Evolutionary conservation across 2,329 filamentous ascomycete genomes (phyloP).

Genomic region (Penicillium sp.): DNA sequence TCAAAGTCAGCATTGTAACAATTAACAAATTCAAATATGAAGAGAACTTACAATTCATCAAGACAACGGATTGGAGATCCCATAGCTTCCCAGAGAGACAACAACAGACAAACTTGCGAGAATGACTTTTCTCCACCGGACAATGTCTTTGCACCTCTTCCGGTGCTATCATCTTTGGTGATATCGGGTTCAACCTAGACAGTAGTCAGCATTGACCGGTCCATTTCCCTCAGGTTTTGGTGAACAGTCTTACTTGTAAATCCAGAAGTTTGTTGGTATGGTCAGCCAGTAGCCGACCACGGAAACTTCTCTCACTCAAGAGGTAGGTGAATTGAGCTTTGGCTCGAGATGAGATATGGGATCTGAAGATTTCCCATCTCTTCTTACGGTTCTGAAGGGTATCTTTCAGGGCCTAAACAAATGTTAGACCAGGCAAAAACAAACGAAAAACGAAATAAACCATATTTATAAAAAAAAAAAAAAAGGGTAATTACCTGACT

Average conservation of each 20-base stretch:
- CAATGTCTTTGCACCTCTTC: constrained; percentile 79
- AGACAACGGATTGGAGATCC: constrained; percentile 87
- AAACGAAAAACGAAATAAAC: constrained; percentile 5
- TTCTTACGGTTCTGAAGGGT: constrained; percentile 61
- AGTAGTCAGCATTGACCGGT: constrained; percentile 7
- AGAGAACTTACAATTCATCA: constrained; percentile 65
- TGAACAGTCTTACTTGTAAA: constrained; percentile 53
- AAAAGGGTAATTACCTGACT: constrained; percentile 29
- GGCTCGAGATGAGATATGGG: constrained; percentile 74
- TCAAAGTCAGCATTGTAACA: background rate
- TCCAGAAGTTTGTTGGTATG: constrained; percentile 67
- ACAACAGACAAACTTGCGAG: constrained; percentile 84
- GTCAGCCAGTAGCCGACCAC: constrained; percentile 69
- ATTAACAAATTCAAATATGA: constrained; percentile 10
- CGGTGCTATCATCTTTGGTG: constrained; percentile 59
- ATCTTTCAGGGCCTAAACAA: constrained; percentile 42
- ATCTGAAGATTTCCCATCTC: constrained; percentile 74
- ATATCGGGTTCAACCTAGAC: constrained; percentile 55
- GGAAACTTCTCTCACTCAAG: constrained; percentile 78
- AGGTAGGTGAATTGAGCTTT: constrained; percentile 80
- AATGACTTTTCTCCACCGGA: constrained; percentile 97
- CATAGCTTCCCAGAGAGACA: constrained; percentile 96
- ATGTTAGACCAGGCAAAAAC: constrained; percentile 10
- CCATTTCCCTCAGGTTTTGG: background rate
- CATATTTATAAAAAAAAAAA: background rate